Evolutionary conservation across 2,329 filamentous ascomycete genomes (phyloP), one percentile per base, ranked within the genome.

Genomic region (Fusarium bulbicola): DNA sequence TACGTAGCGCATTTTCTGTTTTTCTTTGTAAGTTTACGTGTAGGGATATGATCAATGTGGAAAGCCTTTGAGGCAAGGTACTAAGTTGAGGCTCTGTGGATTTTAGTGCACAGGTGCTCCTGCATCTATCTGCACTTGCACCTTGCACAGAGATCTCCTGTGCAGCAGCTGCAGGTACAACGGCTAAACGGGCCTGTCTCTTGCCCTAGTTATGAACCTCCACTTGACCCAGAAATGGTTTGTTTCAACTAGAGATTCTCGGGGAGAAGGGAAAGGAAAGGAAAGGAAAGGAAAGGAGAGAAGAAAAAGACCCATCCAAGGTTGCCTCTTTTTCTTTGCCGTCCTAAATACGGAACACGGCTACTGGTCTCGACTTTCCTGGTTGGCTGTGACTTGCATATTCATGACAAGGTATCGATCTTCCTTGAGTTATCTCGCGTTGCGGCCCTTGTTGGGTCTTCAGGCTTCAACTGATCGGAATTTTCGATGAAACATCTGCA

Each of bases 241-340:
- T 64, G 70, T 74, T 74, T 73, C 66, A 68, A 42, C 46, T 56
- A 36, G 24, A 21, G 26, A 66, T 53, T 47, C 34, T 47, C 70
- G 60, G 70, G 57, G 61, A 59, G 47, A 66, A 59, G 52, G 37
- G 39, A 42, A 46, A 28, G 50, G 59, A 28, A 34, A 30, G 37
- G 39, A 42, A 46, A 28, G 50, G 59, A 28, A 34, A 30, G 65
- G 50, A 66, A 47, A 56, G 28, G 47, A 40, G 37, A 37, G 52
- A 62, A 52, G 21, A 37, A 46, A 30, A 59, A 21, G 60, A 34
- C 46, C 39, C 70, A 59, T 58, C 66, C 66, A 66, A 50, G 26
- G 20, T 46, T 28, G 39, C 43, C 28, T 42, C 37, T 47, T 45
- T 50, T 34, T 18, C 40, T 61, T 39, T 73, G 40, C 54, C 66